Evolutionary conservation across 73 alveolate genomes (phyloP).

Genomic region (Halteria grandinella): DNA sequence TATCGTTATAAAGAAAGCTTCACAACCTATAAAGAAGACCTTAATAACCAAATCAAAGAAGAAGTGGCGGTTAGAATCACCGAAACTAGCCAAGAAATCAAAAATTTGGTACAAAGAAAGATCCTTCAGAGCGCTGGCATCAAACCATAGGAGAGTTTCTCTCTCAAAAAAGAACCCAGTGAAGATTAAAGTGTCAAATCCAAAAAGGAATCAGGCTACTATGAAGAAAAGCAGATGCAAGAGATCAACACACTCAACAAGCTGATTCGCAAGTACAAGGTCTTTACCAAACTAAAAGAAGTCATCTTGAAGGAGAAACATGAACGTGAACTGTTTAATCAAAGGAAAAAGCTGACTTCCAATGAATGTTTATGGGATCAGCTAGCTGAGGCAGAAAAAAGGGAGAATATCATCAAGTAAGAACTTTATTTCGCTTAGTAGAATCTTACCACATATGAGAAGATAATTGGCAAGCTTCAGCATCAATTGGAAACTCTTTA

Average conservation of each 20-base stretch:
- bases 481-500: conserved; percentile 75
- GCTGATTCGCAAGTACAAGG: conserved; percentile 31
- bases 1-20: too few species aligned
- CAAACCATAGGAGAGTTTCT: too few species aligned
- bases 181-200: too few species aligned
- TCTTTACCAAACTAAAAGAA: conserved; percentile 45
- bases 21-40: too few species aligned
- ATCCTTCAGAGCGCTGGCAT: too few species aligned
- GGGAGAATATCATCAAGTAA: conserved; percentile 87
- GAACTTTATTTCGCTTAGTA: conserved; percentile 92
- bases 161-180: too few species aligned
- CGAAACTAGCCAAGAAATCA: too few species aligned
- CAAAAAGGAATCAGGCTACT: too few species aligned
- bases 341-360: conserved; percentile 81
- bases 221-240: conserved; percentile 44
- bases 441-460: conserved; percentile 90
- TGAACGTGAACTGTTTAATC: conserved; percentile 71
- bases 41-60: too few species aligned
- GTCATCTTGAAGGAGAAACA: conserved; percentile 70
- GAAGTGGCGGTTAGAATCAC: too few species aligned
- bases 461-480: conserved; percentile 84
- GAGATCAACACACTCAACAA: conserved; percentile 55
- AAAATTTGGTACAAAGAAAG: too few species aligned
- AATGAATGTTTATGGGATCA: conserved; percentile 92
- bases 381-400: conserved; percentile 89